Base-by-base conservation (phyloP, 1,284 basidiomycete genomes). In the Heterobasidion occidentale region DNA sequence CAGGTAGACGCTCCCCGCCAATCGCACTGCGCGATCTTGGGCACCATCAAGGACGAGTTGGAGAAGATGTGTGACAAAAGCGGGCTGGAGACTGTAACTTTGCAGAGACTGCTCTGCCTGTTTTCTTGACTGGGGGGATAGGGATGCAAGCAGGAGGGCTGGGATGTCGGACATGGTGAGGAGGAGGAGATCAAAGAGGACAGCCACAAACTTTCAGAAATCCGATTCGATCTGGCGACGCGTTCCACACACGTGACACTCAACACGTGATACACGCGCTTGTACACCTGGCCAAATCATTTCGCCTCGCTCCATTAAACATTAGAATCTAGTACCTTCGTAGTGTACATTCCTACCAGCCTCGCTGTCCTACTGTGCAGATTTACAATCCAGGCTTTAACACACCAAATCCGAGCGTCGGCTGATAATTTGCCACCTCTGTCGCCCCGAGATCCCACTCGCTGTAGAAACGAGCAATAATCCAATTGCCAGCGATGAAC, bases 1-100 rank as follows among this genome's bases (percentile, higher is more conserved):
- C 61, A 96, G 84, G 71, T 89, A 94, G 49, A 96, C 85, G 57
- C 88, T 86, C 1, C 83, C 94, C 2, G 92, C 84, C 57, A 94
- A 83, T 63, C 92, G 77, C 42, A 90, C 81, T 1, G 88, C 74
- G 59, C 83, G 82, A 67, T 88, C 81, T 65, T 86, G 80, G 1
- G 82, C 72, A 42, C 76, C 68, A 63, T 89, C 78, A 60, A 94
- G 80, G 56, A 93, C 82, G 59, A 95, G 81, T 48, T 75, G 70
- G 35, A 94, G 80, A 36, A 92, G 77, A 66, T 83, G 77, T 1
- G 81, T 74, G 14, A 94, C 77, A 71, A 96, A 97, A n/a, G 88
- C 90, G 2, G 78, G 77, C 65, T 94, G 89, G 2, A 71, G 60
- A 62, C 90, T 89, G 62, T 87, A 77, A 47, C 77, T 69, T 57